phyloP scores from a whole-genome alignment of 176 grass and related monocot species.

The Cymbopogon citratus region DNA sequence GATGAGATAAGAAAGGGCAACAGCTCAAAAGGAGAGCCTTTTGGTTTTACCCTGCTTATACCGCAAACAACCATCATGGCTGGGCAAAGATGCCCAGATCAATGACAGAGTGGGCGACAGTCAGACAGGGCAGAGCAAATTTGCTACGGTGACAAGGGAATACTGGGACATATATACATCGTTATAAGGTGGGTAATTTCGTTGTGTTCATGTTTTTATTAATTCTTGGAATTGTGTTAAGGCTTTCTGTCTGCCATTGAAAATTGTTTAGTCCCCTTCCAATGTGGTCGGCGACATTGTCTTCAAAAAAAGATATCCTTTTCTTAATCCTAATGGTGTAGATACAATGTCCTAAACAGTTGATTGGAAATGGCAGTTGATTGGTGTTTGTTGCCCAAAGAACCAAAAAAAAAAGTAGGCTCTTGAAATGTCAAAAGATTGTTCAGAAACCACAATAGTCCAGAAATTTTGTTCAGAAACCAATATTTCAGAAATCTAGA shows the following conservation, averaged over 20 bases:
- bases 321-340: not conserved
- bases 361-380: not conserved
- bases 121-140: not conserved
- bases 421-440: constrained; percentile 7
- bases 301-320: not conserved
- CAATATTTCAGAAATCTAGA: not conserved
- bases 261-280: not conserved
- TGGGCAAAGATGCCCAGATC: constrained; percentile 28
- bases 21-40: constrained; percentile 28
- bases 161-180: not conserved
- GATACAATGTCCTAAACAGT: not conserved
- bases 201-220: not conserved
- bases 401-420: not conserved
- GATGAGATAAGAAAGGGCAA: constrained; percentile 20
- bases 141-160: not conserved
- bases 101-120: constrained; percentile 9
- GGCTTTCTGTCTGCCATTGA: not conserved
- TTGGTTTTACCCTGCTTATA: constrained; percentile 30
- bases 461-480: not conserved
- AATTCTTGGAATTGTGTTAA: not conserved
- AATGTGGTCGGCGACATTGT: not conserved
- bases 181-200: constrained; percentile 17
- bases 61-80: constrained; percentile 26
- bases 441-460: not conserved
- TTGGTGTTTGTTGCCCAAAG: not conserved